A percentile compares a stretch with the other conserved stretches of the same genome.
These are phyloP conservation scores for Camelina sativa DNA, from an alignment of 345 rosid species.

Conservation along the genomic window DNA sequence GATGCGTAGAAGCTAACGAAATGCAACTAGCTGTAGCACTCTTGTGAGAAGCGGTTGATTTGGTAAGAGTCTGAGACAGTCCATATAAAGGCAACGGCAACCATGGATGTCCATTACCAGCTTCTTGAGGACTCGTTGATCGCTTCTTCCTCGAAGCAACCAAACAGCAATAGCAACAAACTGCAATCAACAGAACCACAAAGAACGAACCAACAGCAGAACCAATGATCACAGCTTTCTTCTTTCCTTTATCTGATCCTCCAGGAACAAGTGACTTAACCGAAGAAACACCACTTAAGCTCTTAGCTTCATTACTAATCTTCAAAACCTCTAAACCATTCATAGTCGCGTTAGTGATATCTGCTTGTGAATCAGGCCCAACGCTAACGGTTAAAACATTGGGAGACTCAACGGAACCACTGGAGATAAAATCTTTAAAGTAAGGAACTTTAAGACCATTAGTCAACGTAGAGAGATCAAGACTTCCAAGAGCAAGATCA, in stretches of 20 bases:
- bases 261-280: conserved; percentile 63
- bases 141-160: conserved; percentile 44
- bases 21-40: conserved; percentile 89
- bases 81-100: conserved; percentile 91
- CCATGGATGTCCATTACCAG: conserved; percentile 63
- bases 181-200: conserved; percentile 50
- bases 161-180: conserved; percentile 65
- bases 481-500: conserved; percentile 66
- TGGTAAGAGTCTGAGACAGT: conserved; percentile 82
- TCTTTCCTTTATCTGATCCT: conserved; percentile 49
- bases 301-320: conserved; percentile 75
- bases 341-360: conserved; percentile 65
- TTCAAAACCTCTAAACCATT: conserved; percentile 93
- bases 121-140: conserved; percentile 56
- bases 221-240: conserved; percentile 55
- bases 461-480: conserved; percentile 71
- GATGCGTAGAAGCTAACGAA: conserved; percentile 76
- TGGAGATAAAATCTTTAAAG: conserved; percentile 80
- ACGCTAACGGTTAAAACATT: conserved; percentile 73
- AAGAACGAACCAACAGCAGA: conserved; percentile 53
- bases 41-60: conserved; percentile 87
- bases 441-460: conserved; percentile 62
- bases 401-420: conserved; percentile 57
- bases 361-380: conserved; percentile 78
- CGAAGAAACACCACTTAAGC: conserved; percentile 71